Conservation (phyloP, 306 rosid species). For the Vachellia pachyceras region DNA sequence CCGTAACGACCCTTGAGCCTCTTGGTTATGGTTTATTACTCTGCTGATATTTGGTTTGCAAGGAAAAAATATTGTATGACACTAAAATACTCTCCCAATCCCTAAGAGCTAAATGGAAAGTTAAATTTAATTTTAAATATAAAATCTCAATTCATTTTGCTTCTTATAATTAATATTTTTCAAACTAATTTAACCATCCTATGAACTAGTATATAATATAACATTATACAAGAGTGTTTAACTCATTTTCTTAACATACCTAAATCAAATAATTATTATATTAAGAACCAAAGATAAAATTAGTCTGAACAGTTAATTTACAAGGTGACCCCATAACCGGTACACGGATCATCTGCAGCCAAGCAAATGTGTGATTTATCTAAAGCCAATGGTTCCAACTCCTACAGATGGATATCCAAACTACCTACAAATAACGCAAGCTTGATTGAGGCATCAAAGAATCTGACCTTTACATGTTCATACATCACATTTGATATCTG, state of each 20-base stretch:
- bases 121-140: too few species aligned
- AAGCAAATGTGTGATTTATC: not conserved
- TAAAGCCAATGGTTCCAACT: not conserved
- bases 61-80: not conserved
- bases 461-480: not conserved
- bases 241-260: too few species aligned
- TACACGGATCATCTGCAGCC: not conserved
- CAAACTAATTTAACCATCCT: too few species aligned
- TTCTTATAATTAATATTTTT: too few species aligned
- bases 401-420: not conserved
- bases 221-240: too few species aligned
- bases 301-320: not conserved
- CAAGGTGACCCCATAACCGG: not conserved
- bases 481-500: not conserved
- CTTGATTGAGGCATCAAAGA: not conserved
- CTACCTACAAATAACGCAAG: not conserved
- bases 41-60: not conserved
- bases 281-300: too few species aligned
- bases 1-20: not conserved
- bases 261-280: too few species aligned
- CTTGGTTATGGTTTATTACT: not conserved
- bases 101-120: too few species aligned
- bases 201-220: too few species aligned
- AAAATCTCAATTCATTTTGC: too few species aligned
- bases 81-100: too few species aligned